Percentiles rank a stretch among this genome's conserved stretches.
Conservation (phyloP, 169 alveolate species). For the Perkinsus olseni region DNA sequence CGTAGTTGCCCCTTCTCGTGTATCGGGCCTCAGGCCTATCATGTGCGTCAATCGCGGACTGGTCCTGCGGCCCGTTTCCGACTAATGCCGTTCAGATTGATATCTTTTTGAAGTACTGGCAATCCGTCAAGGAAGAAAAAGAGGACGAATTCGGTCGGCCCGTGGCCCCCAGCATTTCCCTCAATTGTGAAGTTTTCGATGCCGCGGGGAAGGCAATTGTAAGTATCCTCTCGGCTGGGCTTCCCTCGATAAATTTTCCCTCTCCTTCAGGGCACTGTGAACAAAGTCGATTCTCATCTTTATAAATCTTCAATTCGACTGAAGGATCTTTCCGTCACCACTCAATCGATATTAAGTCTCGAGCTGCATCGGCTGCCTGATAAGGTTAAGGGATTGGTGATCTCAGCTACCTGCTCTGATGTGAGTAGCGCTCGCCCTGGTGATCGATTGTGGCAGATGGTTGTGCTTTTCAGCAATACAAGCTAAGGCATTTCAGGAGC, state of each 20-base stretch:
- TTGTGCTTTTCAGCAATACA: neutral
- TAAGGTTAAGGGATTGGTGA: neutral
- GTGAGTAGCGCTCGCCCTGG: neutral
- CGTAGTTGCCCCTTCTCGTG: no score
- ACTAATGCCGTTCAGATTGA: neutral
- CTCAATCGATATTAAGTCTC: neutral
- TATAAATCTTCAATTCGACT: neutral
- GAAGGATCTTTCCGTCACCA: neutral
- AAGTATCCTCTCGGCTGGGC: neutral
- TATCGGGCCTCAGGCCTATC: no score
- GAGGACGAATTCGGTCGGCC: neutral
- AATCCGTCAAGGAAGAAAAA: neutral
- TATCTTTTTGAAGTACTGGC: neutral
- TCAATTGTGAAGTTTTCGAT: neutral
- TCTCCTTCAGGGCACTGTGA: neutral
- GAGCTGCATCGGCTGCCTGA: neutral
- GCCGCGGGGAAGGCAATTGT: neutral
- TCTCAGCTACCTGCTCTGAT: neutral
- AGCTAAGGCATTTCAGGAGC: neutral
- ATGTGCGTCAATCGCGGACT: no score
- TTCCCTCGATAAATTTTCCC: neutral
- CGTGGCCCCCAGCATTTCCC: neutral
- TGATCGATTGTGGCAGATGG: no score
- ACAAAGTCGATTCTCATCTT: neutral
- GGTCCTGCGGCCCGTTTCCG: no score